Conservation (phyloP, 2,329 filamentous ascomycete genomes). For the Fusarium pseudonygamai region DNA sequence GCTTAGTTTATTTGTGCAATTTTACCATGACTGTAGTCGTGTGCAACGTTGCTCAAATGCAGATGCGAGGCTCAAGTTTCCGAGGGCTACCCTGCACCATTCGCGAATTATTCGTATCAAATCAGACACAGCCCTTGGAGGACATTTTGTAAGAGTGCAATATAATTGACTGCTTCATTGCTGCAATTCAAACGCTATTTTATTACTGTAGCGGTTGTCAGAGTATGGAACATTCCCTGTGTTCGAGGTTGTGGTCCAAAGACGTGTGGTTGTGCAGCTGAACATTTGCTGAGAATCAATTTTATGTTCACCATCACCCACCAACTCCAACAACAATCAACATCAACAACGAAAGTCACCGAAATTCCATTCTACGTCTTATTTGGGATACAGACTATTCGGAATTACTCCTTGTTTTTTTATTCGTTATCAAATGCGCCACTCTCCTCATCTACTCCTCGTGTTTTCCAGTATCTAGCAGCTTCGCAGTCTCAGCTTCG, state of each 20-base stretch:
- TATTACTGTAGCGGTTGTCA: fast-evolving
- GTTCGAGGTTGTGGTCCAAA: background rate
- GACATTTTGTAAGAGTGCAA: fast-evolving
- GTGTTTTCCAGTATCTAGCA: background rate
- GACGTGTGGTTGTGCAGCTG: fast-evolving
- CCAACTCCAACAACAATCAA: background rate
- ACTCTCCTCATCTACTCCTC: background rate
- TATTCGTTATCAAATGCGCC: no score
- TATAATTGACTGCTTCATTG: no score
- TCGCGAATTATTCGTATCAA: background rate
- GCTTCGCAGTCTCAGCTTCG: background rate
- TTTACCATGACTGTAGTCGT: background rate
- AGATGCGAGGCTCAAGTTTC: background rate
- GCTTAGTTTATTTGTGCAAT: no score
- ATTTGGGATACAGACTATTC: fast-evolving
- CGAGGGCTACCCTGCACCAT: background rate
- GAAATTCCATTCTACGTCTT: fast-evolving
- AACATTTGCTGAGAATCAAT: fast-evolving
- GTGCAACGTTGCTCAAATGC: background rate
- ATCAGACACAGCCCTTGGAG: fast-evolving
- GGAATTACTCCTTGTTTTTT: fast-evolving
- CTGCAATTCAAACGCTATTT: background rate
- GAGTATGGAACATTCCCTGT: fast-evolving
- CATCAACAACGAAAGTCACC: background rate
- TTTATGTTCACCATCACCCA: background rate